These are phyloP conservation scores for Bipolaris sorokiniana DNA, from an alignment of 2,329 filamentous ascomycete genomes.

Conservation along the genomic window DNA sequence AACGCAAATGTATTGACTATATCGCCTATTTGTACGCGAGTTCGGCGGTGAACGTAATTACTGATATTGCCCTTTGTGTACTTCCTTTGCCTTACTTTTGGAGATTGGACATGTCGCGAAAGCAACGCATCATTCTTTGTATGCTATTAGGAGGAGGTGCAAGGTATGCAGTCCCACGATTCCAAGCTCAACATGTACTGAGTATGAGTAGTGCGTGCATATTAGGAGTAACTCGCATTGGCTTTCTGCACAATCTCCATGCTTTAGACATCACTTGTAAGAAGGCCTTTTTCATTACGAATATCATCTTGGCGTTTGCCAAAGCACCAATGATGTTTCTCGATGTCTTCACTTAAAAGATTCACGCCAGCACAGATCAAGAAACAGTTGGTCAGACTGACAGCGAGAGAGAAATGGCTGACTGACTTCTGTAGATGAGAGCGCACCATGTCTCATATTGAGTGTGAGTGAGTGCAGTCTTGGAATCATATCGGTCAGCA, in stretches of 20 bases:
- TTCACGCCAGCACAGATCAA: neutral
- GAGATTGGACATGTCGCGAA: conserved; percentile 34
- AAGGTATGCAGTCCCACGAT: conserved; percentile 23
- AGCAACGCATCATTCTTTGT: conserved; percentile 36
- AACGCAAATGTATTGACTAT: conserved; percentile 29
- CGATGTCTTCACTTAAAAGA: neutral
- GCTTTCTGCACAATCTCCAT: conserved; percentile 25
- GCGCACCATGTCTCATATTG: conserved; percentile 30
- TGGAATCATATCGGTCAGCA: conserved; percentile 38
- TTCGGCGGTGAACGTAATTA: conserved; percentile 32
- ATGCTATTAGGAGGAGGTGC: conserved; percentile 34
- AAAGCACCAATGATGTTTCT: neutral
- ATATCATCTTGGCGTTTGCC: neutral
- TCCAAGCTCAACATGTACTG: neutral
- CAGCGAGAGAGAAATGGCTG: neutral
- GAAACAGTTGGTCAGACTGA: neutral
- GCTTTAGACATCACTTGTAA: conserved; percentile 35
- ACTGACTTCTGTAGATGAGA: conserved; percentile 18
- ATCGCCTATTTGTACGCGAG: conserved; percentile 36
- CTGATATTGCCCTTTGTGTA: conserved; percentile 33
- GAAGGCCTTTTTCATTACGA: neutral
- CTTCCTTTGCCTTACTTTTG: conserved; percentile 36
- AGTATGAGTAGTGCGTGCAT: conserved; percentile 28
- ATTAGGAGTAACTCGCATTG: conserved; percentile 32
- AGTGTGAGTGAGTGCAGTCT: conserved; percentile 40